Evolutionary conservation across 1,284 basidiomycete genomes (phyloP), one percentile per base, ranked within the genome.

Genomic region (Meripilus lineatus): DNA sequence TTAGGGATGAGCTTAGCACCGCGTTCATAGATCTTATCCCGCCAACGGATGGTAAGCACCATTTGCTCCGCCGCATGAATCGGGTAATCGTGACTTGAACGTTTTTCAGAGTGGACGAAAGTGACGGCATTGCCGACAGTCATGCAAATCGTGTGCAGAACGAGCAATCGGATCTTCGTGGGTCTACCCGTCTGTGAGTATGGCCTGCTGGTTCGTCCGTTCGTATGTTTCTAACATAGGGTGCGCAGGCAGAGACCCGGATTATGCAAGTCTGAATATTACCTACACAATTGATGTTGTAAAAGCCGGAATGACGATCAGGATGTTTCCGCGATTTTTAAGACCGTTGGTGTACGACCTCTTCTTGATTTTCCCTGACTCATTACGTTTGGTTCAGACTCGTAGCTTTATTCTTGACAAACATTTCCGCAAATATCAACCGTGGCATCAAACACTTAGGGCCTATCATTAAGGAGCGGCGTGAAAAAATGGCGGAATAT

Each of bases 101-200:
- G 8, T 30, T 10, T n/a, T 30, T 4, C 21, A 49, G 50, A 47
- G 3, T 51, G 50, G 47, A 33, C 10, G 21, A 4, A 20, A 44
- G 6, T 22, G 53, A 2, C 61, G 61, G 2, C 50, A 62, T 26
- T 43, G 58, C 5, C 65, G 0, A 50, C 70, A 10, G 61, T 66
- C 57, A 54, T 64, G 23, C 60, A 76, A 21, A 63, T 75, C 2
- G 44, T 51, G n/a, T 48, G 58, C 40, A 57, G 71, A 10, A 58
- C 58, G 14, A 62, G 58, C 40, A 70, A 72, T 44, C 58, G 71
- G 7, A 55, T 71, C 7, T 66, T 71, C 37, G 64, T 70, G 13
- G 71, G 70, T 4, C 49, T 61, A 17, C 67, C 69, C 5, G 46
- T 68, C 5, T 72, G 71, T 68, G 47, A 38, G 59, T 53, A 24